These are phyloP conservation scores for Paradendryphiella salina DNA, from an alignment of 2,329 filamentous ascomycete species.

Conservation along the genomic window DNA sequence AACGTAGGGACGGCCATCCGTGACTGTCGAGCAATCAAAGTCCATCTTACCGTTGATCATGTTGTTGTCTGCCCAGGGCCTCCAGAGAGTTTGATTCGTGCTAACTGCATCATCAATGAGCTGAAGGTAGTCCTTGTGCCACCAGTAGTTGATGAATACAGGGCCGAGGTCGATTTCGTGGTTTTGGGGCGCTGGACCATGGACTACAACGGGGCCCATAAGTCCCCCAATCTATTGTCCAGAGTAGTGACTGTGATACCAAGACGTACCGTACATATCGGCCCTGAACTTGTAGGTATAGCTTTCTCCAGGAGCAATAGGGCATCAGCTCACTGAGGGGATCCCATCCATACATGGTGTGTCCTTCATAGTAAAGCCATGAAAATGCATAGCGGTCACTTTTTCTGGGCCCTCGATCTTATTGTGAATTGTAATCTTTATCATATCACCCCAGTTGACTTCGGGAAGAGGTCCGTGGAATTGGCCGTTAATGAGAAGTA, in stretches of 20 bases:
- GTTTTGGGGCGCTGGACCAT: no score
- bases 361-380: constrained; percentile 18
- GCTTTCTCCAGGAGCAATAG: constrained; percentile 45
- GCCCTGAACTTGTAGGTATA: constrained; percentile 30
- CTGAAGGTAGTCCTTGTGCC: no score
- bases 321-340: constrained; percentile 48
- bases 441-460: constrained; percentile 27
- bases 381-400: no score
- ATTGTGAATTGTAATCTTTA: constrained; percentile 3
- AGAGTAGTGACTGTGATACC: constrained; percentile 44
- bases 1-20: neutral
- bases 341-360: constrained; percentile 52
- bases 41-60: neutral
- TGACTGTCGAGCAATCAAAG: constrained; percentile 17
- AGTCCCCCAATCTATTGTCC: constrained; percentile 35
- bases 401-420: no score
- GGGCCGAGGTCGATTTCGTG: constrained; percentile 40
- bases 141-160: no score
- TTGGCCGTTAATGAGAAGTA: constrained; percentile 28
- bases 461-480: constrained; percentile 28
- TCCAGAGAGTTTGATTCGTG: no score
- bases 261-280: constrained; percentile 29
- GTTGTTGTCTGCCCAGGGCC: no score
- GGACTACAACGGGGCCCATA: constrained; percentile 34
- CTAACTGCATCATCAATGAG: no score